Conservation (phyloP, 1,284 basidiomycete species). For the Malassezia psittaci region DNA sequence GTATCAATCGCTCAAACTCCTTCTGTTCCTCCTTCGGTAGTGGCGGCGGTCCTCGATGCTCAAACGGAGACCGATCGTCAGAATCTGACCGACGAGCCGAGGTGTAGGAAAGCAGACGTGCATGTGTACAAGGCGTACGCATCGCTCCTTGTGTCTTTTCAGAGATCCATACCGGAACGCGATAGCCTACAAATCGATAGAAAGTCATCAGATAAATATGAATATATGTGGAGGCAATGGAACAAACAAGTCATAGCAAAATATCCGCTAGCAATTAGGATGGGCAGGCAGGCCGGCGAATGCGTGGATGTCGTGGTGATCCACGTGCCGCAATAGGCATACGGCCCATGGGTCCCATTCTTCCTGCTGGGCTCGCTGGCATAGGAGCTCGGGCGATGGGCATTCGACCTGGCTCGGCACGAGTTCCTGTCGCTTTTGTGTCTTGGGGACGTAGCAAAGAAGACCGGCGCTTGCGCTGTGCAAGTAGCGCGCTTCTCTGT, state of each 20-base stretch:
- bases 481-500: not conserved
- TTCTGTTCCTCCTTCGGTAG: slow-evolving; percentile 48
- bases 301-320: not conserved
- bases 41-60: slow-evolving; percentile 46
- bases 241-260: not conserved
- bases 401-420: not conserved
- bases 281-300: not conserved
- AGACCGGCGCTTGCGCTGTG: slow-evolving; percentile 10
- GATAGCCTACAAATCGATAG: too few relatives aligned
- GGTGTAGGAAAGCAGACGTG: not conserved
- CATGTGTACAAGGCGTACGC: not conserved
- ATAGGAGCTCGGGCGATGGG: not conserved
- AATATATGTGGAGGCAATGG: not conserved
- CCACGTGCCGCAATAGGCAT: not conserved
- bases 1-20: slow-evolving; percentile 49
- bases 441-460: slow-evolving; percentile 12
- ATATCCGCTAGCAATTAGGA: too few relatives aligned
- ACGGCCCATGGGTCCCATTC: not conserved
- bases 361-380: not conserved
- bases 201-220: not conserved
- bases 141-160: too few relatives aligned
- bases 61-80: slow-evolving; percentile 23
- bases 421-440: not conserved
- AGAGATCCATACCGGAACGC: too few relatives aligned
- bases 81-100: not conserved